Percentiles rank a stretch among this genome's conserved stretches.
Conservation (phyloP, 164 flowering plant species). For the Cinnamomum chago region DNA sequence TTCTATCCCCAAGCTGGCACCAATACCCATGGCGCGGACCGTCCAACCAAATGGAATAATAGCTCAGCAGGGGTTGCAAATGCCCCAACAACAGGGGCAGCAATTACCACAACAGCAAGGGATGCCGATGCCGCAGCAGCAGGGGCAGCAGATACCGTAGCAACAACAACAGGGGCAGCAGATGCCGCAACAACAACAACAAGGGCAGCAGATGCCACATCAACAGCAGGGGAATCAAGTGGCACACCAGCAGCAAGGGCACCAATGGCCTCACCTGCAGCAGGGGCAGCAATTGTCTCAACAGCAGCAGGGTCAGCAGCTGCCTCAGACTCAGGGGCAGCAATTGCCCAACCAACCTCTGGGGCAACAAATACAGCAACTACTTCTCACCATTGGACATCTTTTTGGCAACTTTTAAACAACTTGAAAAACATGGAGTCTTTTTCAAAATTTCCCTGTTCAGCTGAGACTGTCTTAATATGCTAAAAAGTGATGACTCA, state of each 20-base stretch:
- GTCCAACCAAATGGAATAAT: constrained; percentile 30
- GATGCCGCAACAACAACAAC: constrained; percentile 27
- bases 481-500: no score
- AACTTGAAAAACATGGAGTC: no score
- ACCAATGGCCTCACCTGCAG: constrained; percentile 18
- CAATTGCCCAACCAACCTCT: no score
- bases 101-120: constrained; percentile 33
- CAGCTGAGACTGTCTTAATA: no score
- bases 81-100: constrained; percentile 8
- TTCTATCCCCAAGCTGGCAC: constrained; percentile 46
- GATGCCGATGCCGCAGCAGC: constrained; percentile 18
- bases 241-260: constrained; percentile 27
- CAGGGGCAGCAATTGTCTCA: no score
- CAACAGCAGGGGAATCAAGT: constrained; percentile 29
- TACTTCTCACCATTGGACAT: no score
- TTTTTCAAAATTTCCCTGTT: no score
- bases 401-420: no score
- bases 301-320: no score
- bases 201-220: constrained; percentile 21
- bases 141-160: constrained; percentile 3
- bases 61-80: constrained; percentile 27
- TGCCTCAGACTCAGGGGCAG: no score
- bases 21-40: constrained; percentile 34
- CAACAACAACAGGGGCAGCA: constrained; percentile 39
- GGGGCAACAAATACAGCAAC: no score